Evolutionary conservation across 306 rosid species (phyloP), one percentile per base, ranked within the genome.

Genomic region (Cicer bijugum): DNA sequence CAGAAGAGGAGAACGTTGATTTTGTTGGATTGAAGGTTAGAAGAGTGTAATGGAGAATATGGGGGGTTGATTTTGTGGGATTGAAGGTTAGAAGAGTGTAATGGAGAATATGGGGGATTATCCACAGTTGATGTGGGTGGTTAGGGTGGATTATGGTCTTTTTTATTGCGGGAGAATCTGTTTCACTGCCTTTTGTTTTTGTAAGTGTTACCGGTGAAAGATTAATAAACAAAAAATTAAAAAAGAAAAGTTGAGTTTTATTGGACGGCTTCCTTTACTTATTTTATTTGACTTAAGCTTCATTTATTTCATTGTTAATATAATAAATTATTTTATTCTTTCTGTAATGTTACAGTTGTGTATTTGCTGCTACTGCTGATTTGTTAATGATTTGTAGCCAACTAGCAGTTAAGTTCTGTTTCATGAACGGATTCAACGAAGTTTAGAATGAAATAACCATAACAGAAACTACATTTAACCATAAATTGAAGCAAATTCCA

Each of bases 51-150:
- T 62, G 59, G 75, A 74, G 51, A 23, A 59, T 72, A 28, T 38
- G 64, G 70, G n/a, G n/a, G 70, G 5, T 64, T 72, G 83, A 69
- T 67, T 74, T 82, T 61, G 17, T 57, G 62, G 69, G 65, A 57
- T 44, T 50, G 83, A 28, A 75, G 64, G 23, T 53, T 65, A 35
- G 81, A 47, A 74, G 74, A 74, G 59, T 74, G 46, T 67, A 9
- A 47, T 62, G 59, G 75, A 74, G 51, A 23, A 59, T 72, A 28
- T 38, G 64, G 70, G n/a, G 78, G 52, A 45, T 52, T 46, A 38
- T 45, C 58, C 68, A n/a, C 23, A 43, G 75, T 52, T 12, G 11
- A 38, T 42, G 51, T 72, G 50, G 73, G n/a, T 37, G 50, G 73
- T 11, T 53, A 56, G 57, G 76, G 42, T 63, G 59, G 77, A 33